These are phyloP conservation scores for Emergomyces orientalis DNA, from an alignment of 2,329 filamentous ascomycete genomes.

Conservation along the genomic window DNA sequence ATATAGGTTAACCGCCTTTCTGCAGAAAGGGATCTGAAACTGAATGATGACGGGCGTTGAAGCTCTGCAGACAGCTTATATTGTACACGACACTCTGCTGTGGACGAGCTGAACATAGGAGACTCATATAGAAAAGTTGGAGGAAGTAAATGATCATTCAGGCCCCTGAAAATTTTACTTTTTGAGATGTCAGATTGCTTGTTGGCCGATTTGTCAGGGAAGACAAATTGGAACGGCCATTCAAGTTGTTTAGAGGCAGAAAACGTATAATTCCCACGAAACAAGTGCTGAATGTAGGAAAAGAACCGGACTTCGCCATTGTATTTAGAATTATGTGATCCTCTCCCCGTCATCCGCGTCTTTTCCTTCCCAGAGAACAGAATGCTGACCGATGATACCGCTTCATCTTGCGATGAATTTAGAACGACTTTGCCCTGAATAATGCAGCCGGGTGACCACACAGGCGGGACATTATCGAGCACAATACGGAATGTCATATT, in stretches of 20 bases:
- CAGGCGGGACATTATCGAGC: neutral
- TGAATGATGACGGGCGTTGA: neutral
- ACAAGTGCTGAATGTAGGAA: neutral
- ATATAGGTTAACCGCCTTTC: neutral
- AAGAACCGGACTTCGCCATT: neutral
- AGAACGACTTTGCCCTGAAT: conserved; percentile 2
- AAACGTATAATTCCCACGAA: neutral
- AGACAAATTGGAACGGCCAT: conserved; percentile 5
- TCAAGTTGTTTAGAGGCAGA: neutral
- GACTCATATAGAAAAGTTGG: neutral
- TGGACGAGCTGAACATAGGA: no score
- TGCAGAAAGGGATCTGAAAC: neutral
- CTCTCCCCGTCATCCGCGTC: neutral
- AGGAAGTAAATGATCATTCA: neutral
- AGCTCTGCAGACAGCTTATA: conserved; percentile 1
- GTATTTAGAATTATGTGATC: neutral
- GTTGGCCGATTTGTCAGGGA: neutral
- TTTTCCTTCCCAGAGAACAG: neutral
- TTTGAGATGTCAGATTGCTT: neutral
- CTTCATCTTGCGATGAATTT: neutral
- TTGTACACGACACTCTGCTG: neutral
- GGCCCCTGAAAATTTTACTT: neutral
- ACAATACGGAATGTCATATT: conserved; percentile 3
- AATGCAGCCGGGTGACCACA: neutral
- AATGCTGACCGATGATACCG: neutral